Base-by-base conservation (phyloP, 352 stramenopile genomes). In the Globisporangium megalacanthum region DNA sequence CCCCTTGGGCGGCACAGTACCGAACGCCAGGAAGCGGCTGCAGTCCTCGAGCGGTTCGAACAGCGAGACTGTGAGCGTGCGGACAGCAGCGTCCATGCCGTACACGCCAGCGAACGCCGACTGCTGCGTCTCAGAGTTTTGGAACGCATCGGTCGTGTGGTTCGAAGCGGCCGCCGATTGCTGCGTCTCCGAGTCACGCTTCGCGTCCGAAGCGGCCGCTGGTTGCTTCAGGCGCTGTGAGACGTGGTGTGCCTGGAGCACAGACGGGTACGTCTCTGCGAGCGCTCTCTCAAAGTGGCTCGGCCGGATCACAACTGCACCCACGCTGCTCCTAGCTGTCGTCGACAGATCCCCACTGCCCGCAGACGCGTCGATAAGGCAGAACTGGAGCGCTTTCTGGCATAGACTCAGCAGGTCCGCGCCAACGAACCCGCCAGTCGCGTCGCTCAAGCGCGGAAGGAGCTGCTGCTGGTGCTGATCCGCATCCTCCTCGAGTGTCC, bases 1-100 rank as follows among this genome's bases (percentile, higher is more conserved):
- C 45, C 98, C 98, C 64, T 97, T 90, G 4, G 96, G 97, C 31
- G 97, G 92, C 58, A 94, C 81, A 41, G 99, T 98, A 20, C 97
- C 96, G 61, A 99, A 99, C 58, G 89, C 83, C 31, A 98, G 83
- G 65, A 99, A 99, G 10, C 97, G 79, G 22, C 87, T 88, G 48
- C 92, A 92, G 61, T 99, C 92, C 65, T 97, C 81, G 47, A 99
- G 87, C 17, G 97, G 98, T 69, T 98, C 98, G 35, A 99, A 73
- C 56, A 99, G 82, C 48, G 98, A 98, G 47, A 99, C 94, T 6
- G 88, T 81, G 41, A 99, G 77, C 65, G 96, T 91, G 61, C 87
- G 68, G 58, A 99, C 98, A 0, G 97, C 97, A n/a, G 98, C 75
- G 49, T 98, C 92, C 54, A 99, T 82, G 2, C 98, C 98, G 60